A percentile compares a stretch with the other conserved stretches of the same genome.
Conservation (phyloP, 805 yeast species). For the Metschnikowia baotianmanensis region DNA sequence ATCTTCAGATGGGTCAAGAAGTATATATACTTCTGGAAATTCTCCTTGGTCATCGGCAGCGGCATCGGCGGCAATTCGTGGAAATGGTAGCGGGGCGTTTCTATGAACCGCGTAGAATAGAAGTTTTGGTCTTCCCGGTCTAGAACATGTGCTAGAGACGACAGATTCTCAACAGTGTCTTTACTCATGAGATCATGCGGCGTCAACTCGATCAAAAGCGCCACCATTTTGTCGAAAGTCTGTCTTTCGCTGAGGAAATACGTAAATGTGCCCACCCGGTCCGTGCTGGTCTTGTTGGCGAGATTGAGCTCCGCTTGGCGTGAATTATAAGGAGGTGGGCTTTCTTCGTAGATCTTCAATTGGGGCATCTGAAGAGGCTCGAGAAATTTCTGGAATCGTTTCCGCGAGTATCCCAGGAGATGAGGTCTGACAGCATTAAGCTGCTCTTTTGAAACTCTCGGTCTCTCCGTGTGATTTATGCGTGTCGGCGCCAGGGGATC, state of each 20-base stretch:
- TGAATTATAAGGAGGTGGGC: slow-evolving; percentile 23
- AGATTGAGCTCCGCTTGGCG: slow-evolving; percentile 28
- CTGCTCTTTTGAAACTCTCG: slow-evolving; percentile 12
- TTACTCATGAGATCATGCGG: slow-evolving; percentile 28
- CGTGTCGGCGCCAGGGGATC: slow-evolving; percentile 2
- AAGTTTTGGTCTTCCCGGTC: slow-evolving; percentile 23
- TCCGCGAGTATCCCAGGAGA: slow-evolving; percentile 20
- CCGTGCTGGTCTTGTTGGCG: slow-evolving; percentile 19
- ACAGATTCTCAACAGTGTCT: slow-evolving; percentile 13
- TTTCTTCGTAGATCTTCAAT: slow-evolving; percentile 30
- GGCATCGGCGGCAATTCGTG: slow-evolving; percentile 36
- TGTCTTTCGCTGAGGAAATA: slow-evolving; percentile 28
- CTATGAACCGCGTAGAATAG: slow-evolving; percentile 5
- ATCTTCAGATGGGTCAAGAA: slow-evolving; percentile 33
- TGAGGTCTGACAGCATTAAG: slow-evolving; percentile 16
- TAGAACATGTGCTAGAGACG: slow-evolving; percentile 18
- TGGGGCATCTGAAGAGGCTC: slow-evolving; percentile 34
- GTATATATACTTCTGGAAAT: slow-evolving; percentile 36
- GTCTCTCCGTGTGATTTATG: slow-evolving; percentile 1
- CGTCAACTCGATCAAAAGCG: slow-evolving; percentile 28
- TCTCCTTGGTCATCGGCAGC: slow-evolving; percentile 23
- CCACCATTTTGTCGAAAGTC: slow-evolving; percentile 33
- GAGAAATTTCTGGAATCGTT: slow-evolving; percentile 31
- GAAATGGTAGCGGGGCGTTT: slow-evolving; percentile 23
- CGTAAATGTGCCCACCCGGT: slow-evolving; percentile 22